A percentile compares a stretch with the other conserved stretches of the same genome.
These are phyloP conservation scores for Botrytis medusae DNA, from an alignment of 2,329 filamentous ascomycete species.

Conservation along the genomic window DNA sequence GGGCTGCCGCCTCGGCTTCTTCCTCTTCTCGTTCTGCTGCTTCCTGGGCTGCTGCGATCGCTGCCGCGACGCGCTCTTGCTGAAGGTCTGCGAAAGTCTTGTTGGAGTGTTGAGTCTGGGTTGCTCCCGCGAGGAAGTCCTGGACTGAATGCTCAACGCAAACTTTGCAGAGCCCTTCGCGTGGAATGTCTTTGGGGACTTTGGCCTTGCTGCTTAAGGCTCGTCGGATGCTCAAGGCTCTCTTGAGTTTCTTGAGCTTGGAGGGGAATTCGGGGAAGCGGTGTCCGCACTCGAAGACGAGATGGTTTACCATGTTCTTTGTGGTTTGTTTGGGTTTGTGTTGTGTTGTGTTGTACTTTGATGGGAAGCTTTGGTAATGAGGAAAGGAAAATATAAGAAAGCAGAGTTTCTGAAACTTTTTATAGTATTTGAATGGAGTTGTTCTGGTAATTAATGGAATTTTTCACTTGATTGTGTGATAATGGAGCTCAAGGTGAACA, in stretches of 20 bases:
- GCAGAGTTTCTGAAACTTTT: not conserved
- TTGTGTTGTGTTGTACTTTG: too few relatives aligned
- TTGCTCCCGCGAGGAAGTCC: not conserved
- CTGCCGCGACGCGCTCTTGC: not conserved
- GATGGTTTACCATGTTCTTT: not conserved
- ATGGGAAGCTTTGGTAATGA: not conserved
- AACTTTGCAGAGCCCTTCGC: not conserved
- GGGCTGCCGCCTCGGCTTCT: not conserved
- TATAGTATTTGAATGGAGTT: not conserved
- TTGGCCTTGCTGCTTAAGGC: not conserved
- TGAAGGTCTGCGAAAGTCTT: not conserved
- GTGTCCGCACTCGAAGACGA: not conserved
- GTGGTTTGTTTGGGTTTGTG: not conserved
- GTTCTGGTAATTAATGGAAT: not conserved
- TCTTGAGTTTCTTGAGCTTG: not conserved
- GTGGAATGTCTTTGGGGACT: not conserved
- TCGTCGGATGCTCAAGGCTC: not conserved
- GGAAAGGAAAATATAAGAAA: not conserved
- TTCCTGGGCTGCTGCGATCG: not conserved
- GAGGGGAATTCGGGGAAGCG: not conserved
- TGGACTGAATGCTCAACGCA: not conserved
- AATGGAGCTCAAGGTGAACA: not conserved
- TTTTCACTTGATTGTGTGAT: not conserved
- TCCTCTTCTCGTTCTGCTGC: not conserved
- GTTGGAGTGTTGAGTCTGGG: not conserved